Evolutionary conservation across 2,329 filamentous ascomycete species (phyloP).

Genomic region (Dissoconium aciculare): DNA sequence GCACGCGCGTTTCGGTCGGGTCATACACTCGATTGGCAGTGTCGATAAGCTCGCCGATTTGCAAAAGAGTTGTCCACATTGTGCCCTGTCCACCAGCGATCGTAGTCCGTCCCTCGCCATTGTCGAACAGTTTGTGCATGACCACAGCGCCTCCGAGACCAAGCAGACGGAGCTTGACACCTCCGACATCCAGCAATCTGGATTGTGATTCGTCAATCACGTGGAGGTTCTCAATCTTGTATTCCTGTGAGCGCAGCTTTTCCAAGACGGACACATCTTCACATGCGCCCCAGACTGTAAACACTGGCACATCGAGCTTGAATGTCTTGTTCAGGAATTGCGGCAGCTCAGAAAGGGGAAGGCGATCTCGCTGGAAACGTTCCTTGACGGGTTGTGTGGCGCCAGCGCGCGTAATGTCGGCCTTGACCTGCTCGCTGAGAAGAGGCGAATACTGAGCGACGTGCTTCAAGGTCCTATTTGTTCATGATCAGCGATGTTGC

Average conservation of each 20-base stretch:
- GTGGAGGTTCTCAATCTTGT: conserved; percentile 93
- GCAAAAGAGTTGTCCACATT: conserved; percentile 97
- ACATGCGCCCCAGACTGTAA: conserved; percentile 97
- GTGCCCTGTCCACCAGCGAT: conserved; percentile 97
- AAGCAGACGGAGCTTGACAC: conserved; percentile 85
- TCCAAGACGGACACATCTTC: conserved; percentile 96
- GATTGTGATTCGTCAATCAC: conserved; percentile 98
- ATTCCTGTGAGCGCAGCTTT: conserved; percentile 93
- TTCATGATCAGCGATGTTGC: conserved; percentile 6
- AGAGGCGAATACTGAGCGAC: conserved; percentile 96
- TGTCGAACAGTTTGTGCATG: conserved; percentile 99
- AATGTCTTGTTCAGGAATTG: conserved; percentile 76
- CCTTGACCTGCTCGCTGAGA: conserved; percentile 61
- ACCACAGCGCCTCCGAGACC: conserved; percentile 92
- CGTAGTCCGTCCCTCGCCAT: conserved; percentile 91
- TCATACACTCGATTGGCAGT: conserved; percentile 98
- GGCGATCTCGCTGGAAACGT: conserved; percentile 63
- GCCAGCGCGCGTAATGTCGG: conserved; percentile 50
- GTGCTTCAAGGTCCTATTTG: conserved; percentile 87
- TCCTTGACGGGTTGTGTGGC: conserved; percentile 61
- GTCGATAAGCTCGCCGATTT: conserved; percentile 96
- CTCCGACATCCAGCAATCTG: conserved; percentile 82
- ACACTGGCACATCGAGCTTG: conserved; percentile 89
- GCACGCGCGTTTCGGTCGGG: conserved; percentile 89
- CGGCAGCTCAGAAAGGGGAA: conserved; percentile 84